phyloP scores from a whole-genome alignment of 2,329 filamentous ascomycete species.

The Diaporthe aspalathi region DNA sequence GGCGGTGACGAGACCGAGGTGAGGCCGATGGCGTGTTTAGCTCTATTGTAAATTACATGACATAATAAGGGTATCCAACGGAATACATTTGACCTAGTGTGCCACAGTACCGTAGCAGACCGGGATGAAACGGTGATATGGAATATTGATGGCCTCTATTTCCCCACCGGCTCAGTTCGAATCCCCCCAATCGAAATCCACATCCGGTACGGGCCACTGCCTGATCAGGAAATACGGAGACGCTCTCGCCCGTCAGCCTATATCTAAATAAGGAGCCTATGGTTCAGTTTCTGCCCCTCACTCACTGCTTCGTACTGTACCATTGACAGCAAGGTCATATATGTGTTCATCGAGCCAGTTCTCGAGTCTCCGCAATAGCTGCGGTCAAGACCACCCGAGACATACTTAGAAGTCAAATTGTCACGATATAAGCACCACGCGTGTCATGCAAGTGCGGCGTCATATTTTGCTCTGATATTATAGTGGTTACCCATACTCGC shows the following conservation, averaged over 20 bases:
- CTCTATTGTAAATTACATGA: no score
- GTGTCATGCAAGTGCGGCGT: no score
- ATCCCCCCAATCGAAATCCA: constrained; percentile 2
- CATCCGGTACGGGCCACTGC: not conserved
- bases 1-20: no score
- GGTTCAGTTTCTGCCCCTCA: not conserved
- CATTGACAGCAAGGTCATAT: not conserved
- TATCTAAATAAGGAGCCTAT: not conserved
- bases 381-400: not conserved
- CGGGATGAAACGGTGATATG: constrained; percentile 3
- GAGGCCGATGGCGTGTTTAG: not conserved
- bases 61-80: not conserved
- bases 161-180: constrained; percentile 8
- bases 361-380: not conserved
- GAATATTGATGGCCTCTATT: not conserved
- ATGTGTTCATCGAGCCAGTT: not conserved
- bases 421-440: no score
- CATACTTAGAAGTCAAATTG: not conserved
- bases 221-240: constrained; percentile 18
- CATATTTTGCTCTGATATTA: no score
- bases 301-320: not conserved
- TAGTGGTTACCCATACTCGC: no score
- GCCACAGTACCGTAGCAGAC: not conserved
- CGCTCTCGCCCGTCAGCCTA: not conserved
- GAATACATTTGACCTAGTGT: not conserved